These are phyloP conservation scores for Cicer bijugum DNA, from an alignment of 306 rosid species.

Conservation along the genomic window DNA sequence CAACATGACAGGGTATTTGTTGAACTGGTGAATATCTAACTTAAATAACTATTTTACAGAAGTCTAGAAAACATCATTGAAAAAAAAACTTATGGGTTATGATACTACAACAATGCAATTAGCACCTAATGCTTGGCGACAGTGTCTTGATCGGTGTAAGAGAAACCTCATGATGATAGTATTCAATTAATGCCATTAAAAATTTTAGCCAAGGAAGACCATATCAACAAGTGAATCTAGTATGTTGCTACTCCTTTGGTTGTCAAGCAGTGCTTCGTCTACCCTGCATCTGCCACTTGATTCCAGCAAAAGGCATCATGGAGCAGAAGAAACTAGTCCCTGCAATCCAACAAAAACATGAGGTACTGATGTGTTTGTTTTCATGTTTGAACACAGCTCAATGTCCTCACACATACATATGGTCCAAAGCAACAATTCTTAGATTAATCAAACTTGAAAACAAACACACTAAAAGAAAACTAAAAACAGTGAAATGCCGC, in stretches of 20 bases:
- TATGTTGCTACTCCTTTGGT: conserved; percentile 31
- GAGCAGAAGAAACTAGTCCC: conserved; percentile 62
- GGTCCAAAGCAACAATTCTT: conserved; percentile 1
- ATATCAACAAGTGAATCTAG: conserved; percentile 24
- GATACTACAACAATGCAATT: conserved; percentile 42
- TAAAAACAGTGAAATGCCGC: neutral
- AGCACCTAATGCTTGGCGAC: conserved; percentile 34
- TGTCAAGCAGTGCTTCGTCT: conserved; percentile 26
- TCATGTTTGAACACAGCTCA: conserved; percentile 7
- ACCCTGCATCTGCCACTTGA: conserved; percentile 38
- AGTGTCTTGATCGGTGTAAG: conserved; percentile 21
- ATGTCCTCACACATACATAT: neutral
- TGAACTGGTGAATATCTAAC: conserved; percentile 37
- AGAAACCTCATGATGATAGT: conserved; percentile 24
- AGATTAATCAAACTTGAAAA: neutral
- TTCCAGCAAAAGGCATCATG: conserved; percentile 33
- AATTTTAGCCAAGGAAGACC: conserved; percentile 36
- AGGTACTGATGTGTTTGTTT: neutral
- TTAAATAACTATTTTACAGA: conserved; percentile 37
- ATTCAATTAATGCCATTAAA: conserved; percentile 26
- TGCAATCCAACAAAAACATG: conserved; percentile 46
- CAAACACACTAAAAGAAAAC: neutral
- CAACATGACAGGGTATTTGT: conserved; percentile 7
- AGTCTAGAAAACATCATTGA: conserved; percentile 29
- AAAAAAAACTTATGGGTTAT: neutral